Conservation (phyloP, 345 rosid species). For the Dipteronia dyeriana region DNA sequence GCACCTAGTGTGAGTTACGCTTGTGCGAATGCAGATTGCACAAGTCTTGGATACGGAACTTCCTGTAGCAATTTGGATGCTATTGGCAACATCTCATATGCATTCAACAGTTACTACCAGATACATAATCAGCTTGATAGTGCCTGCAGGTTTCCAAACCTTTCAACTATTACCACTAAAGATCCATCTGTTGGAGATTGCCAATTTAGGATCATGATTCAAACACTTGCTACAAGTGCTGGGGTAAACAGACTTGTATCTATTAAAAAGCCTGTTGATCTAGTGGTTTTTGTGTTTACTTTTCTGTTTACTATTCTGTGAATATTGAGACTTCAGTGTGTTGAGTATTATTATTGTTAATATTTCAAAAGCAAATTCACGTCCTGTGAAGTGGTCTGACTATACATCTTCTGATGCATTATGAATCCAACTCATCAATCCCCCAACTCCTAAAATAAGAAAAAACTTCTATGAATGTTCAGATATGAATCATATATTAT, state of each 20-base stretch:
- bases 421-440: neutral
- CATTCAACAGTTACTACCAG: conserved; percentile 69
- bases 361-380: neutral
- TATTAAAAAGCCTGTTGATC: conserved; percentile 11
- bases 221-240: conserved; percentile 17
- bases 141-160: conserved; percentile 60
- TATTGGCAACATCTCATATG: conserved; percentile 60
- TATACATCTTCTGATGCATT: neutral
- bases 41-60: conserved; percentile 60
- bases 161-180: conserved; percentile 35
- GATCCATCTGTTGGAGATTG: conserved; percentile 63
- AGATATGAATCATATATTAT: neutral
- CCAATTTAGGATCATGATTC: conserved; percentile 59
- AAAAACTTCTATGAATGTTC: neutral
- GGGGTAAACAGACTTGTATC: conserved; percentile 8
- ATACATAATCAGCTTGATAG: conserved; percentile 49
- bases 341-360: neutral
- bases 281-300: conserved; percentile 15
- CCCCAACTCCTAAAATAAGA: neutral
- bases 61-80: conserved; percentile 51
- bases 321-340: conserved; percentile 24
- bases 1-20: conserved; percentile 66
- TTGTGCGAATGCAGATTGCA: conserved; percentile 65
- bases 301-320: conserved; percentile 35
- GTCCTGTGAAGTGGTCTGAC: neutral